Base-by-base conservation (phyloP, 2,329 filamentous ascomycete species). In the Cordyceps farinosa region DNA sequence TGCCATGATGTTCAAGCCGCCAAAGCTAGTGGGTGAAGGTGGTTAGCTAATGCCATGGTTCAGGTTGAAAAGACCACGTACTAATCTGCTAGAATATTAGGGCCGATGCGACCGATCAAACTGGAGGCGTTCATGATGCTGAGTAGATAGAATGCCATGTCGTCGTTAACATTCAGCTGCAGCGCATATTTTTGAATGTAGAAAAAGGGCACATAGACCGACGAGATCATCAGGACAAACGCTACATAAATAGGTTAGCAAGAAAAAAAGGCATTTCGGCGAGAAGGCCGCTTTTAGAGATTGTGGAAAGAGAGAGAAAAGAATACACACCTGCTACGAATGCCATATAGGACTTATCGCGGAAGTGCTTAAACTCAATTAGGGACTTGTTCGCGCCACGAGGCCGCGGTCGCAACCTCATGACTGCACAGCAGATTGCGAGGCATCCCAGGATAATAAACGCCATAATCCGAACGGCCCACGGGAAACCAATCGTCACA, bases 51-150 rank as follows among this genome's bases (percentile, higher is more conserved):
- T 22, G 1, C 22, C 22, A 22, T 22, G 22, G 1, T 71, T 29
- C 69, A 70, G 65, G 22, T 22, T 22, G 22, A 22, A 22, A 22
- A 22, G 22, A 22, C 1, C 22, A 22, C 22, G 22, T 22, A 22
- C 22, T 22, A 22, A 22, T 77, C 76, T 2, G 72, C 70, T 0
- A 78, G 54, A 2, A 68, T 68, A 62, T 75, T 76, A 6, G 76
- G 74, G 0, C 75, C 36, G 1, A 75, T 74, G 3, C 76, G 72
- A 0, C 76, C 76, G 11, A 78, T 67, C 6, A 74, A 68, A 1
- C 71, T 75, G 4, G 67, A 75, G 2, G 72, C 74, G 63, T 78
- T 77, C 52, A 77, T 69, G 48, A 78, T 53, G 10, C 10, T 5
- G 6, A 53, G 10, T 8, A 36, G 3, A 27, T 34, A 32, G 13